Base-by-base conservation (phyloP, 768 basidiomycete genomes). In the Boletales sp. region DNA sequence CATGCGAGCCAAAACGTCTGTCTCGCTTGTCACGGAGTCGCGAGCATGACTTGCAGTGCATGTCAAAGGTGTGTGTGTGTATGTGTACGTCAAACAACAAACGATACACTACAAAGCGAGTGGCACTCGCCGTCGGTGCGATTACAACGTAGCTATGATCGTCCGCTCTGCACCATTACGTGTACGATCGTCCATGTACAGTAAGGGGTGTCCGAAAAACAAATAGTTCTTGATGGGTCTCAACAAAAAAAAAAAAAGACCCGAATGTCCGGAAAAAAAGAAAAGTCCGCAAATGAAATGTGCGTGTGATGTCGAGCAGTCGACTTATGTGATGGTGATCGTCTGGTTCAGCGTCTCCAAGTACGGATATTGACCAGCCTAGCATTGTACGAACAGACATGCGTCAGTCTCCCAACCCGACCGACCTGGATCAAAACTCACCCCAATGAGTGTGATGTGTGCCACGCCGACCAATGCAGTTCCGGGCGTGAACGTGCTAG, bases 381-480 rank as follows among this genome's bases (percentile, higher is more conserved):
- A 45, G 6, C 24, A 6, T 27, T 27, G 24, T 2, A 43, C 8
- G 27, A 9, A 47, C 40, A 45, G 15, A 31, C 29, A 30, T 41
- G 14, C 15, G 14, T 41, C 36, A 48, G 31, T 35, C 6, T 19
- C 29, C 14, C 8, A 47, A 15, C 35, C 7, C 13, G 15, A 4
- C 4, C 15, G 47, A 47, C 21, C 29, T 8, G n/a, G 27, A 43
- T 52, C 21, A 29, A n/a, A n/a, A 69, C 74, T 64, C 55, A 78
- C 74, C 46, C 71, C 77, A 12, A 74, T 18, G 38, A 78, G 64
- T 9, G 68, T 43, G n/a, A 71, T 45, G 55, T 75, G 73, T 8
- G 60, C 62, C 3, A 74, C 70, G 15, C 63, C 65, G 17, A 78
- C 53, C 54, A 68, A 60, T 8, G 72, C 72, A 32, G 56, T 47